These are phyloP conservation scores for Monilinia fructigena DNA, from an alignment of 2,329 filamentous ascomycete species.

Conservation along the genomic window DNA sequence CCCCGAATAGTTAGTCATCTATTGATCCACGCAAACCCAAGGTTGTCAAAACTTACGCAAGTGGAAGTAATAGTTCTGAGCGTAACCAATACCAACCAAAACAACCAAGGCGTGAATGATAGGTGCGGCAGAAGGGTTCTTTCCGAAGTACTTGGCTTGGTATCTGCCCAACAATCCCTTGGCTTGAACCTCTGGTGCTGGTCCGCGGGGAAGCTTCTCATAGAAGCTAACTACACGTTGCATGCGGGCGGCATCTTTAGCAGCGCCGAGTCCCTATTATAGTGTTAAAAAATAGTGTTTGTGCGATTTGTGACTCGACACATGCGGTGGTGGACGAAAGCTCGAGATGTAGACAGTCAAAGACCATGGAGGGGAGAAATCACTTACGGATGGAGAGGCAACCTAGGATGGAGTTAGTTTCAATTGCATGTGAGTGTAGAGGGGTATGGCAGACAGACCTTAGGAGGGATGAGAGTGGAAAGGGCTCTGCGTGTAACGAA, in stretches of 20 bases:
- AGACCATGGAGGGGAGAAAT: neutral
- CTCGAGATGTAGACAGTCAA: slow-evolving; percentile 5
- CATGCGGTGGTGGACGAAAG: neutral
- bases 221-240: slow-evolving; percentile 98
- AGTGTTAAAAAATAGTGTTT: neutral
- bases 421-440: neutral
- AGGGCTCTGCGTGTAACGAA: slow-evolving; percentile 86
- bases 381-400: slow-evolving; percentile 42
- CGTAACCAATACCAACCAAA: slow-evolving; percentile 82
- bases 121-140: slow-evolving; percentile 83
- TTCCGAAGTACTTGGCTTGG: slow-evolving; percentile 90
- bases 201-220: slow-evolving; percentile 92
- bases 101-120: slow-evolving; percentile 81
- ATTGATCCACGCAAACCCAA: neutral
- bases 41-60: slow-evolving; percentile 67
- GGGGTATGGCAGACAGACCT: slow-evolving; percentile 59
- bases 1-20: slow-evolving; percentile 30
- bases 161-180: slow-evolving; percentile 85
- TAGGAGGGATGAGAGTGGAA: slow-evolving; percentile 98
- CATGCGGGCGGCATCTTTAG: slow-evolving; percentile 96
- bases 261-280: slow-evolving; percentile 82
- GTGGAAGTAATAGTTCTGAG: slow-evolving; percentile 99
- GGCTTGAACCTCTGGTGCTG: slow-evolving; percentile 78
- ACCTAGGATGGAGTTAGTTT: slow-evolving; percentile 35
- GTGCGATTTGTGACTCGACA: neutral